A percentile compares a stretch with the other conserved stretches of the same genome.
Evolutionary conservation across 208 protist genomes (phyloP).

Genomic region (Leishmania martiniquensis): DNA sequence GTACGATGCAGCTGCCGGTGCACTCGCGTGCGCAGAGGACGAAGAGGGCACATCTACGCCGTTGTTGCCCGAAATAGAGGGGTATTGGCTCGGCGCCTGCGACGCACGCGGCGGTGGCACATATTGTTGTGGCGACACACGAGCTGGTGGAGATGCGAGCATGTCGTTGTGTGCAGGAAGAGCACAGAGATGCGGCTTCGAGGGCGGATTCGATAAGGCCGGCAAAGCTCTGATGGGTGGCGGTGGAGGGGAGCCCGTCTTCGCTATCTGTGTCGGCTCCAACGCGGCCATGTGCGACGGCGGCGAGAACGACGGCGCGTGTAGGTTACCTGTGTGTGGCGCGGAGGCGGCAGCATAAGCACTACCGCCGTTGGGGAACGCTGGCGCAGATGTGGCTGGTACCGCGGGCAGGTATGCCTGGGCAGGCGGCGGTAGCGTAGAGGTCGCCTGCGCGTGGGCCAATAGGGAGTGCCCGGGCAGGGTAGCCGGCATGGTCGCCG

Average conservation of each 20-base stretch:
- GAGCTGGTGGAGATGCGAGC: not conserved
- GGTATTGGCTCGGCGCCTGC: not conserved
- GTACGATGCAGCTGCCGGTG: not conserved
- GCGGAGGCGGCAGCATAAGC: not conserved
- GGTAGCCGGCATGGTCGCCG: constrained; percentile 3
- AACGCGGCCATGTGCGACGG: not conserved
- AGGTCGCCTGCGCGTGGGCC: not conserved
- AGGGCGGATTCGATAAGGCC: not conserved
- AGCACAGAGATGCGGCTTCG: not conserved
- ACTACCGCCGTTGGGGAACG: not conserved
- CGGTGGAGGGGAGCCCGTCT: not conserved
- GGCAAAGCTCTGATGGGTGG: not conserved
- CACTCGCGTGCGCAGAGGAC: not conserved
- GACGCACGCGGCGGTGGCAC: not conserved
- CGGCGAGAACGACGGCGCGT: not conserved
- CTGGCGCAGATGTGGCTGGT: not conserved
- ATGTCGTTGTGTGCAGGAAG: constrained; percentile 7
- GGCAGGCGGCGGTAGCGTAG: constrained; percentile 4
- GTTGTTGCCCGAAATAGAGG: not conserved
- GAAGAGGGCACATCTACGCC: not conserved
- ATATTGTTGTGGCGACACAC: constrained; percentile 1
- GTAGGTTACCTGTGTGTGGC: not conserved
- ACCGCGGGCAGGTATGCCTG: not conserved
- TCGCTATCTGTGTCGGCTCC: not conserved
- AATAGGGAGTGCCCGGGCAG: constrained; percentile 1